Evolutionary conservation across 306 rosid genomes (phyloP).

Genomic region (Vigna mungo): DNA sequence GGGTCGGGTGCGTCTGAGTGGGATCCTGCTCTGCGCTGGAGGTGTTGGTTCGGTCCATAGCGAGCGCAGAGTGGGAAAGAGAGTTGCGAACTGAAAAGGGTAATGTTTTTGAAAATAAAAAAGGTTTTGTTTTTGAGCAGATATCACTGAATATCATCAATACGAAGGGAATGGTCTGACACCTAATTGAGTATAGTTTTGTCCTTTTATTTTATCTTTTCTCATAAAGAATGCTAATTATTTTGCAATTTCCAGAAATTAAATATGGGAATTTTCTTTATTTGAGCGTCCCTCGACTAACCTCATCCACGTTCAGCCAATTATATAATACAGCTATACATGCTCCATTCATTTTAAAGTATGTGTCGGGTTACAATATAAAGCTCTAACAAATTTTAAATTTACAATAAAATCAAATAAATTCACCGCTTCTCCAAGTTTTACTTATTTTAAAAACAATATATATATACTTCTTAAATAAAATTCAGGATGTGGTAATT

Average conservation of each 20-base stretch:
- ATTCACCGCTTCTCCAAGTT: too few relatives aligned
- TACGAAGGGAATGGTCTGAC: neutral
- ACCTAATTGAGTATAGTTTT: neutral
- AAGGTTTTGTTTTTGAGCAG: too few relatives aligned
- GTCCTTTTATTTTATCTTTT: neutral
- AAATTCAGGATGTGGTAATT: too few relatives aligned
- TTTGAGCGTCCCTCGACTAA: neutral
- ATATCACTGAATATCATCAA: too few relatives aligned
- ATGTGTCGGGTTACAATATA: neutral
- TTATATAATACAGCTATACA: neutral
- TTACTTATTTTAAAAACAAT: too few relatives aligned
- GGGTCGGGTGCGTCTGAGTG: slow-evolving; percentile 17
- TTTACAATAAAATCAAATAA: too few relatives aligned
- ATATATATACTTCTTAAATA: too few relatives aligned
- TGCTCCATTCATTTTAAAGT: slow-evolving; percentile 7
- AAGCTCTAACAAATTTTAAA: too few relatives aligned
- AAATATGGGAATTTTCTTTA: neutral
- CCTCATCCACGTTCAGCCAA: slow-evolving; percentile 1
- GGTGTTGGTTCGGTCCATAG: slow-evolving; percentile 1
- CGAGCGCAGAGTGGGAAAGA: neutral
- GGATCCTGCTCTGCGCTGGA: slow-evolving; percentile 8
- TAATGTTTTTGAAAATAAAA: slow-evolving; percentile 13
- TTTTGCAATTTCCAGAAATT: neutral
- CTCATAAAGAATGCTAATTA: too few relatives aligned
- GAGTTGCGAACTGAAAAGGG: neutral